These are phyloP conservation scores for Teratosphaeria viscida DNA, from an alignment of 2,329 filamentous ascomycete genomes.

Conservation along the genomic window DNA sequence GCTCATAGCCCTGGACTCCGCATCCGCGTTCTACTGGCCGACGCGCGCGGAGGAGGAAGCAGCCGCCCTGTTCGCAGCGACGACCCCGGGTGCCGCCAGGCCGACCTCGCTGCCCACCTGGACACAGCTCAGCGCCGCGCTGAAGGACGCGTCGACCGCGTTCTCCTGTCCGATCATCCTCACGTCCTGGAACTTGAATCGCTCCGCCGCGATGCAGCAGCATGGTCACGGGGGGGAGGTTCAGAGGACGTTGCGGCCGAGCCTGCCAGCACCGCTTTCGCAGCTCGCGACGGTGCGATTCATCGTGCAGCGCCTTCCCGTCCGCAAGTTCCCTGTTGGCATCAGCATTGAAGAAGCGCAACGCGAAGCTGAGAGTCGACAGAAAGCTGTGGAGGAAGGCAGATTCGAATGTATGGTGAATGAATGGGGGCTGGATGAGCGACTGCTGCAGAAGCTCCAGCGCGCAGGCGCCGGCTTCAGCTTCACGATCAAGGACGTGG, in stretches of 20 bases:
- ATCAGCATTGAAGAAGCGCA: constrained; percentile 30
- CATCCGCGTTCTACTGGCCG: constrained; percentile 47
- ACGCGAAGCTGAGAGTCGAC: constrained; percentile 24
- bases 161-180: constrained; percentile 19
- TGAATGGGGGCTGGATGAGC: constrained; percentile 19
- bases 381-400: constrained; percentile 27
- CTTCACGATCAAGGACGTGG: constrained; percentile 8
- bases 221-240: not conserved
- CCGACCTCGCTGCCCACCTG: constrained; percentile 5
- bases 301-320: constrained; percentile 23
- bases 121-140: constrained; percentile 10
- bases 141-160: constrained; percentile 8
- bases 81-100: not conserved
- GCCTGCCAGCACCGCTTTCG: constrained; percentile 25
- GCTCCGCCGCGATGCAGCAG: not conserved
- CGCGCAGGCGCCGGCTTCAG: constrained; percentile 13
- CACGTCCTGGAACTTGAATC: constrained; percentile 11
- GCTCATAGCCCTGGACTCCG: constrained; percentile 45
- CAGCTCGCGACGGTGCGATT: constrained; percentile 22
- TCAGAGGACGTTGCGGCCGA: constrained; percentile 9
- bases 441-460: constrained; percentile 9
- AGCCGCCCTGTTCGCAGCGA: constrained; percentile 3
- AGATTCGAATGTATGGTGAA: constrained; percentile 26
- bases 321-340: constrained; percentile 27
- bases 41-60: constrained; percentile 34